Base-by-base conservation (phyloP, 139 green algal species). In the Coccomyxa sp. region DNA sequence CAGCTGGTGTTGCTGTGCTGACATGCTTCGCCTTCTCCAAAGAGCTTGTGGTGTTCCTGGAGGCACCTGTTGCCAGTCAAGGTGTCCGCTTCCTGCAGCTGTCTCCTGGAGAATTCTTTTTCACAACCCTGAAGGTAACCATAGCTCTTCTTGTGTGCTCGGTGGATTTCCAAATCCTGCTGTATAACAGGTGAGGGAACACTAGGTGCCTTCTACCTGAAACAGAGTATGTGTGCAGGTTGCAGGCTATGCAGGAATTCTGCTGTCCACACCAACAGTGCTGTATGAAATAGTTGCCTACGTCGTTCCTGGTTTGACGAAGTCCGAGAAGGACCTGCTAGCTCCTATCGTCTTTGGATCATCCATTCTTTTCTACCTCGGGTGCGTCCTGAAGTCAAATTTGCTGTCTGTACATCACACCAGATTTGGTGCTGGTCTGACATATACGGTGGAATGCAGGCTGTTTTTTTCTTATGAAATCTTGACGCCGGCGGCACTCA, bases 51-150 rank as follows among this genome's bases (percentile, higher is more conserved):
- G 86, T 97, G 17, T 98, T 99, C 80, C 88, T 99, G 81, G 97
- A 99, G 87, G 94, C 93, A 13, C 97, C 97, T 0, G 97, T 99
- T 51, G 94, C 92, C 18, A 75, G 81, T 13, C 85, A 97, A 28
- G 97, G 97, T 16, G 97, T 99, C 45, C 90, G 94, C 38, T 99
- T 99, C 90, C 90, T 99, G 86, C 96, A 98, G 88, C 94, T 99
- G 10, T 98, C 94, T 10, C 97, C 97, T 14, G 96, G 96, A 23
- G 96, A 99, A 85, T 99, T 98, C 86, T 98, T 99, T 90, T 99
- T 99, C 91, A 99, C 97, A n/a, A 98, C 97, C 0, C 88, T 99
- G 81, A 99, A 99, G 93, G 96, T 97, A 80, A 10, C 63, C 27
- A 12, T 32, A 27, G 16, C 58, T 67, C 13, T 63, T 27, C 25